Base-by-base conservation (phyloP, 371 early-diverging fungal genomes). In the Dinochytrium kinnereticum region DNA sequence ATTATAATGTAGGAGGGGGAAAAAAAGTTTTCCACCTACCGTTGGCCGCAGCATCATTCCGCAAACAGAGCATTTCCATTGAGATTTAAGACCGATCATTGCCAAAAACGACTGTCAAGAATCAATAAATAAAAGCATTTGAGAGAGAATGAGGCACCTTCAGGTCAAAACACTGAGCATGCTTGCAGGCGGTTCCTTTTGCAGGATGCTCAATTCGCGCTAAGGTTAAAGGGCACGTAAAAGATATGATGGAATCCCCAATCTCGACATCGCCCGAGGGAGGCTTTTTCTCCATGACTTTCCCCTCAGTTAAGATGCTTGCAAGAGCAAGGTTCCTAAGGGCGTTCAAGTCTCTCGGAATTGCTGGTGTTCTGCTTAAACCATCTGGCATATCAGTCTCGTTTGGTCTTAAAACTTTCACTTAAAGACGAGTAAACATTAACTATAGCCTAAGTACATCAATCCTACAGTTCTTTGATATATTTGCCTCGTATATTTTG, bases 51-150 rank as follows among this genome's bases (percentile, higher is more conserved):
- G 74, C 0, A 15, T 31, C n/a, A 64, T 39, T 24, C 51, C 65
- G 57, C 80, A 80, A 2, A 80, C 77, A 10, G 61, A 51, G 55
- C 80, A 80, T 50, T 75, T 77, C 80, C 80, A 80, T 39, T 51
- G 53, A 19, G 57, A 49, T 61, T 61, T 50, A 51, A 72, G 64
- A 59, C 66, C 72, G 37, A 68, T 65, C 21, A 76, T 59, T 10
- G 61, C 19, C 19, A 75, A 44, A 44, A 75, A 78, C 21, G 72
- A 33, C 78, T 78, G 51, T 5, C 21, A 31, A 67, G 50, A 24
- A 44, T 36, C 5, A 30, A 28, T n/a, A 33, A n/a, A 19, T 34
- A 49, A 71, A 75, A 5, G 21, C n/a, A 53, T 31, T 0, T 19
- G 51, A 28, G 40, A 33, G 28, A 17, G 33, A 39, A 71, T 19